Percentiles rank a stretch among this genome's conserved stretches.
These are phyloP conservation scores for Oryza coarctata DNA, from an alignment of 176 grass and related monocot genomes.

Conservation along the genomic window DNA sequence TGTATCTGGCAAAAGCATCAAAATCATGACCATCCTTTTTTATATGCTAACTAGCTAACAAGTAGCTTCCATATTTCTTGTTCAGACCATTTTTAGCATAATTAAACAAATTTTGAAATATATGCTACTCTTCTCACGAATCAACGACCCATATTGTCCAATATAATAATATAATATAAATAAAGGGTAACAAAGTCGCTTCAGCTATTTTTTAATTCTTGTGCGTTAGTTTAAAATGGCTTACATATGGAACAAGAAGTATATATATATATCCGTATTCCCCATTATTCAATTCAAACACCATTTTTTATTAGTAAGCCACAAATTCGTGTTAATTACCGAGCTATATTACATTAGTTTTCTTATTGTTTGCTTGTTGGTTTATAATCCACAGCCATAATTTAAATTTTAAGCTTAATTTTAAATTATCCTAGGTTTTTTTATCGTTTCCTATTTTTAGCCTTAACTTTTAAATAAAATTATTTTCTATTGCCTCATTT, in stretches of 20 bases:
- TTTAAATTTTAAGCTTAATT: too few relatives aligned
- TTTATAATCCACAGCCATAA: too few relatives aligned
- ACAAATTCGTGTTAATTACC: not conserved
- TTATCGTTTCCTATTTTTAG: too few relatives aligned
- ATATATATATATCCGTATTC: not conserved
- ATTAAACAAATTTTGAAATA: not conserved
- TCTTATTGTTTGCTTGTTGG: too few relatives aligned
- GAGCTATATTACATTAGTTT: not conserved
- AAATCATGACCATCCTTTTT: slow-evolving; percentile 9
- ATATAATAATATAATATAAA: not conserved
- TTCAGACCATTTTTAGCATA: not conserved
- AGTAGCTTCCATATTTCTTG: not conserved
- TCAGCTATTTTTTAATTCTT: not conserved
- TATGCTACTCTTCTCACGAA: not conserved
- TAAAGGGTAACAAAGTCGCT: not conserved
- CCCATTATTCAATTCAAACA: not conserved
- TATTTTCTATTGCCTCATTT: too few relatives aligned
- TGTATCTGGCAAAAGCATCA: not conserved
- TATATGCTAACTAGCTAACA: not conserved
- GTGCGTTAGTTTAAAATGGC: too few relatives aligned
- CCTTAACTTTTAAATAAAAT: too few relatives aligned
- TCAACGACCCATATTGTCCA: not conserved
- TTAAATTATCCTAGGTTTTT: too few relatives aligned
- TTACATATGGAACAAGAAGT: not conserved
- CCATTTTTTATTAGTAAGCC: not conserved